phyloP scores from a whole-genome alignment of 1,284 basidiomycete genomes.

The Trichosporon faecale region DNA sequence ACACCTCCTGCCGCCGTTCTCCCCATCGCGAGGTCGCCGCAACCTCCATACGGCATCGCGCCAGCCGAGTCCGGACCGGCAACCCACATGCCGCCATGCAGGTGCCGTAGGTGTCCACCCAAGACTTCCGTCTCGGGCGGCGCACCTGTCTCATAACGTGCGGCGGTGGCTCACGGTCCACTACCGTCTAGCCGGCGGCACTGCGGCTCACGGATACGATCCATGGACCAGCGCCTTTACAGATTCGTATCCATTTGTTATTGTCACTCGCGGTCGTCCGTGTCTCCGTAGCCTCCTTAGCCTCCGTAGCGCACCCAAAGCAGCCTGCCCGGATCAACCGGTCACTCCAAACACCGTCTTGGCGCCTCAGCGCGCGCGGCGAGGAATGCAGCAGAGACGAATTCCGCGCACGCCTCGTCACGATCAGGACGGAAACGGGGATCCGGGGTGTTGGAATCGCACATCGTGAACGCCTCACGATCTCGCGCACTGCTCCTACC shows the following conservation, averaged over 20 bases:
- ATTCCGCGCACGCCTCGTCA: not conserved
- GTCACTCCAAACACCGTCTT: not conserved
- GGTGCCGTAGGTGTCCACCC: not conserved
- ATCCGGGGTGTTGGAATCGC: not conserved
- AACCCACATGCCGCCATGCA: not conserved
- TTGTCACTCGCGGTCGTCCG: not conserved
- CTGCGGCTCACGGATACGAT: not conserved
- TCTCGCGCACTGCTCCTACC: not conserved
- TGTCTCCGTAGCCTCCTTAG: not conserved
- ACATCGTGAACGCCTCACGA: not conserved
- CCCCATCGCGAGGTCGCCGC: slow-evolving; percentile 3
- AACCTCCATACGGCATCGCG: not conserved
- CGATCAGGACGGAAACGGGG: not conserved
- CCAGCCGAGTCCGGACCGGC: not conserved
- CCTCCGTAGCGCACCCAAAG: not conserved
- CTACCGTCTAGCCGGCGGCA: no score
- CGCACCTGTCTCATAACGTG: not conserved
- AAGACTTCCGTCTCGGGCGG: not conserved
- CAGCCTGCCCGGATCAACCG: not conserved
- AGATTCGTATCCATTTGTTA: not conserved
- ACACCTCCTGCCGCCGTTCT: not conserved
- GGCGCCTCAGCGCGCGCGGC: not conserved
- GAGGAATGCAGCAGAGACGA: not conserved
- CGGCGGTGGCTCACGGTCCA: not conserved
- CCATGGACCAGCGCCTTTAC: not conserved